Conservation (phyloP, 2,329 filamentous ascomycete genomes). For the Colletotrichum tropicale region DNA sequence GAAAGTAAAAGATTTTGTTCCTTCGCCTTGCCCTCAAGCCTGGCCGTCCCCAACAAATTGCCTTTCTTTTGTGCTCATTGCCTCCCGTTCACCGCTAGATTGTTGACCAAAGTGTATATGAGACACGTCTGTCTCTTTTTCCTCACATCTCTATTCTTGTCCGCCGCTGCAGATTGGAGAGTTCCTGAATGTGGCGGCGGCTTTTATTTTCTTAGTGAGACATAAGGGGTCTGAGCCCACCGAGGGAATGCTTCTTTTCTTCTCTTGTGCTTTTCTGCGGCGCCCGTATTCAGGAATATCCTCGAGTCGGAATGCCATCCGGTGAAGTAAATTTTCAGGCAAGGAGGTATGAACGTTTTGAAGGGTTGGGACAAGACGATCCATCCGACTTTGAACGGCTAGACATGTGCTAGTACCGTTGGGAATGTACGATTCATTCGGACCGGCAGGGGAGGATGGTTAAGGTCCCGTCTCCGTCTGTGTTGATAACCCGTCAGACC, state of each 20-base stretch:
- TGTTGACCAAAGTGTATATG: neutral
- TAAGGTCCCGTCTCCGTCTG: neutral
- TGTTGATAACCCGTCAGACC: neutral
- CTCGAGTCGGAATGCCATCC: neutral
- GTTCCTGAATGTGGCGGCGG: neutral
- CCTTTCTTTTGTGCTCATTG: neutral
- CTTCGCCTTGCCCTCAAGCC: neutral
- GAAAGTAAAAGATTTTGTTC: neutral
- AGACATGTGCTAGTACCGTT: neutral
- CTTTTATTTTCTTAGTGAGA: neutral
- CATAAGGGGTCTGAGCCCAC: neutral
- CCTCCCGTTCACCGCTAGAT: neutral
- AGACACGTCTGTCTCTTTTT: neutral
- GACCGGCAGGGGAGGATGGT: neutral
- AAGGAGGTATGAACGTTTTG: neutral
- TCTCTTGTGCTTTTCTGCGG: neutral
- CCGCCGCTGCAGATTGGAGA: neutral
- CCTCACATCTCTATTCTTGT: neutral
- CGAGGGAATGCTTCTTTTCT: neutral
- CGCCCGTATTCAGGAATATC: neutral
- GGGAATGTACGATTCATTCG: neutral
- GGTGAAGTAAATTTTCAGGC: neutral
- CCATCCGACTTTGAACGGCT: neutral
- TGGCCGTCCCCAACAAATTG: constrained; percentile 8
- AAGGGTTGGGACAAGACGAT: neutral